Evolutionary conservation across 371 early-diverging fungal genomes (phyloP), one percentile per base, ranked within the genome.

Genomic region (Globomyces sp.): DNA sequence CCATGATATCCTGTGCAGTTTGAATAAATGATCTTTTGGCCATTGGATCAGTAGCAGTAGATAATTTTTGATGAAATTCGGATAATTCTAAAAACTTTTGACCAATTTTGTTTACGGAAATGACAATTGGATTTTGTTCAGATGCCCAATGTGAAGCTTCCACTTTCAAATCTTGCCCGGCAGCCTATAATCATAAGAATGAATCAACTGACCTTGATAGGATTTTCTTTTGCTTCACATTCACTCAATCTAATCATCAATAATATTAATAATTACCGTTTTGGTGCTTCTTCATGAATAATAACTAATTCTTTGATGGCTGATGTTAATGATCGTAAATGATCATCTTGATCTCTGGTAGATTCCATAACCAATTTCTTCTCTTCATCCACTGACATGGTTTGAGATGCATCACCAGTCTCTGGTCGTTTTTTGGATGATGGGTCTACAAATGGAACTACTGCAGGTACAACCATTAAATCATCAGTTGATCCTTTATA

Each of bases 111-210:
- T 55, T 58, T 36, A 71, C 73, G 4, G 68, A 63, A 1, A 40
- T n/a, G 40, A 83, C 71, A 57, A 85, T 72, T 4, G 71, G 68
- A 69, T 85, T 85, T 6, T 71, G 69, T 8, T 64, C 62, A 11
- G 71, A n/a, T 1, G 71, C 52, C 79, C 79, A 85, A 61, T 69
- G 57, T 37, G 82, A 75, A 0, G 80, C 74, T 57, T 71, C 77
- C 13, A 85, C 76, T 50, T 71, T 73, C 47, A 85, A 75, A 58
- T 85, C 83, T 47, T 78, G 80, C 1, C 75, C 85, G 0, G 77
- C 83, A 2, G 85, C 83, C 79, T 81, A 46, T 9, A n/a, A 53
- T 61, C 24, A 24, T 24, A 24, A 24, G 24, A 24, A 24, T 34
- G 11, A 13, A 62, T 58, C 11, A 47, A 48, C 50, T 11, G 45